Evolutionary conservation across 345 rosid species (phyloP), one percentile per base, ranked within the genome.

Genomic region (Conringia planisiliqua): DNA sequence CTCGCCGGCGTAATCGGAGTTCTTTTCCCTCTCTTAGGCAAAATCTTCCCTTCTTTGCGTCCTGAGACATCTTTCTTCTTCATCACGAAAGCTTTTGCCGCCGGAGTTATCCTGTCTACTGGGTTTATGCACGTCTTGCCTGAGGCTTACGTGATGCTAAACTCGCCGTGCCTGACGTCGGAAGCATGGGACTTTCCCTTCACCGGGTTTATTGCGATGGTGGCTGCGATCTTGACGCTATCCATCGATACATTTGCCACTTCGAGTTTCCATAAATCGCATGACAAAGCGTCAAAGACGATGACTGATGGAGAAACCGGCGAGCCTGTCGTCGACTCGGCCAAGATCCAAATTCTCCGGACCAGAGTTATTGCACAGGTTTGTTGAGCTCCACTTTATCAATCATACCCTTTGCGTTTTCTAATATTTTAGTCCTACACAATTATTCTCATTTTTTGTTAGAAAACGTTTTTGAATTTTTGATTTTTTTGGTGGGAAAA

Each of bases 291-390:
- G 1, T 71, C 79, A 4, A 59, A 22, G 51, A 55, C 5, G 62
- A 42, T 43, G 6, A 17, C 7, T 11, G 77, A 51, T 66, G 81
- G 52, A 10, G 81, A 78, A 60, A 18, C 81, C 17, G 64, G 44
- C 6, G 81, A 42, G n/a, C 61, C 77, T 4, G 10, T 76, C 3
- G 67, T 75, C 1, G 65, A 17, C 26, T 35, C 70, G 0, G 57
- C 0, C 48, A 60, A 32, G n/a, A 33, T 66, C 16, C 81, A 88
- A 27, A 40, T 83, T 9, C 80, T 85, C 17, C 70, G 91, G 6
- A 75, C 70, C 0, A 70, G 88, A 26, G 38, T 90, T 57, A 56
- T 84, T 39, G 87, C 91, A 5, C 87, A 85, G 61, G 96, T 77
- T 71, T 48, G 76, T 65, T 66, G 33, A 42, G 6, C 48, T 62